These are phyloP conservation scores for Plasmodium adleri DNA, from an alignment of 169 alveolate genomes.

Conservation along the genomic window DNA sequence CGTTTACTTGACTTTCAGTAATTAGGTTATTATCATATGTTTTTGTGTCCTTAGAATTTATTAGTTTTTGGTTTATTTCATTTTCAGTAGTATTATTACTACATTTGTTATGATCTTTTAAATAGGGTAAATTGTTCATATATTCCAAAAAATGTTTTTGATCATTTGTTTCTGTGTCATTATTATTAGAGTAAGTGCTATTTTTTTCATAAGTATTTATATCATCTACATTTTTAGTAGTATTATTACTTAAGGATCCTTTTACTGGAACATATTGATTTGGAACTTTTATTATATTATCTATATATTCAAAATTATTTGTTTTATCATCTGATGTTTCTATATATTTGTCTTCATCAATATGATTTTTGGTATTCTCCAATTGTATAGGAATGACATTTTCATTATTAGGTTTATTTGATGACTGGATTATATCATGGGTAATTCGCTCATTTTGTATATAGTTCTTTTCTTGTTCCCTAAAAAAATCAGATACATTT, in stretches of 20 bases:
- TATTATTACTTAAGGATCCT: background rate
- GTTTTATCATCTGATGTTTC: background rate
- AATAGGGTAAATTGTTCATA: background rate
- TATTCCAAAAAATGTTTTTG: conserved; percentile 3
- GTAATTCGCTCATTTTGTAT: no score
- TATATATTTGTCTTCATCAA: background rate
- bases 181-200: background rate
- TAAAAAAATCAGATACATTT: conserved; percentile 8
- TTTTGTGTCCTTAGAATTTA: conserved; percentile 9
- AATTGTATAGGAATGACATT: background rate
- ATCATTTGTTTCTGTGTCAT: conserved; percentile 3
- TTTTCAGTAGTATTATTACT: conserved; percentile 6
- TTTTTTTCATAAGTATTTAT: conserved; percentile 13
- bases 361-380: background rate
- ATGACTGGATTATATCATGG: background rate
- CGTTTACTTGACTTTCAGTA: conserved; percentile 14
- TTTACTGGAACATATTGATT: background rate
- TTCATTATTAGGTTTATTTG: background rate
- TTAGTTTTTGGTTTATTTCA: conserved; percentile 10
- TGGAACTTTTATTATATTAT: background rate
- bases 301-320: conserved; percentile 1
- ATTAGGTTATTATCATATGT: no score
- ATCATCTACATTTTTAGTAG: background rate
- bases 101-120: background rate
- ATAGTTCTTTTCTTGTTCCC: conserved; percentile 12